Base-by-base conservation (phyloP, 768 basidiomycete species). In the Roridomyces roridus region DNA sequence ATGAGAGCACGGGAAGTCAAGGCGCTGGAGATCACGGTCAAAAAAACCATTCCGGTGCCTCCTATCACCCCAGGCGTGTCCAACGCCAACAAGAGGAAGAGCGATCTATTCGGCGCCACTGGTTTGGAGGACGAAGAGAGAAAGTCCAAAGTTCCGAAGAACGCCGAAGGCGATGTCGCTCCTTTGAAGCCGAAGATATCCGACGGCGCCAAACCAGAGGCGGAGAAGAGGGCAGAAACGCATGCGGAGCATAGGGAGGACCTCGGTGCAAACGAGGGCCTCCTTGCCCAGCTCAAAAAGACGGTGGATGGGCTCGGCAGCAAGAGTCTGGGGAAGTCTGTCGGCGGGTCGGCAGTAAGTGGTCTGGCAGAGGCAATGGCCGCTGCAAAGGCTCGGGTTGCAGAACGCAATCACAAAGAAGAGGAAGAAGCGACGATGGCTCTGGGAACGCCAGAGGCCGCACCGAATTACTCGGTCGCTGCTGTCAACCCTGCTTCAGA, bases 1-100 rank as follows among this genome's bases (percentile, higher is more conserved):
- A 84, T 83, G 71, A 91, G 89, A 64, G 91, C 87, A 14, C 79
- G 90, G 31, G 88, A 90, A 65, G 85, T 80, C 23, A 88, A 88
- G 60, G 88, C 88, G 17, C 72, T 85, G 66, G 91, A 91, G 65
- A 76, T 74, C n/a, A 74, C 74, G 11, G 65, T 63, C 53, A 82
- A 72, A 67, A 80, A 76, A 47, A 51, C 67, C 20, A 67, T 29
- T 58, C 28, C 59, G 21, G 63, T 51, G 6, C 58, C 62, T 21
- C 46, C 62, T 20, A 50, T 59, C 7, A 63, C 48, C 18, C 49
- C 51, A 14, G 55, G 46, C 36, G 25, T 64, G 10, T 60, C 66
- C 26, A 73, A 61, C 53, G 73, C 65, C 37, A 64, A 76, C 41
- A 92, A 92, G 66, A 78, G 89, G 55, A 92, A 92, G 73, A 91